Conservation (phyloP, 768 basidiomycete species). For the Cubamyces lactineus region DNA sequence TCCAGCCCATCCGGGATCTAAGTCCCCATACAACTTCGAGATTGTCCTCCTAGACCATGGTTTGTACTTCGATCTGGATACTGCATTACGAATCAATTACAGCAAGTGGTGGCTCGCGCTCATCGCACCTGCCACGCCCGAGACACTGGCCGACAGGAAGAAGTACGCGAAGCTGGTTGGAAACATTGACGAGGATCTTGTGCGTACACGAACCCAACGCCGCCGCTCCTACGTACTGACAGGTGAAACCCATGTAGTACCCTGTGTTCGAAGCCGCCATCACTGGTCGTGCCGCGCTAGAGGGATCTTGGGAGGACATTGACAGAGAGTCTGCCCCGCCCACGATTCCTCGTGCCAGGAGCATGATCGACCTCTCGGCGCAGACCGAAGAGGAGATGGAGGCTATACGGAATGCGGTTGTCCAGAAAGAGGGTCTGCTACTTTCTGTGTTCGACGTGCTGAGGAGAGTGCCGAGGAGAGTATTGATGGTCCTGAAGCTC, state of each 20-base stretch:
- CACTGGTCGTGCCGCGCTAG: constrained; percentile 81
- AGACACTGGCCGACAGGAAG: constrained; percentile 66
- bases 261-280: constrained; percentile 94
- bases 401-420: constrained; percentile 80
- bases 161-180: constrained; percentile 92
- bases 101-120: constrained; percentile 90
- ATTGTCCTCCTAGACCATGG: constrained; percentile 95
- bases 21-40: constrained; percentile 93
- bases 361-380: constrained; percentile 74
- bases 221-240: neutral
- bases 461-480: constrained; percentile 80
- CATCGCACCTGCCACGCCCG: constrained; percentile 69
- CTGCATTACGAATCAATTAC: constrained; percentile 79
- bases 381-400: constrained; percentile 81
- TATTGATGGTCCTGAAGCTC: constrained; percentile 82
- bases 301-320: constrained; percentile 57
- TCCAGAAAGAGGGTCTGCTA: constrained; percentile 81
- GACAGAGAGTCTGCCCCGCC: constrained; percentile 33
- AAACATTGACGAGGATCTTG: constrained; percentile 86
- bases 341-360: constrained; percentile 60
- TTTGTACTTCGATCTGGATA: constrained; percentile 88
- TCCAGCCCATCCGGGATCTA: constrained; percentile 59
- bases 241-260: constrained; percentile 53
- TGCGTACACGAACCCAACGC: constrained; percentile 38
- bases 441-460: constrained; percentile 87